phyloP scores from a whole-genome alignment of 139 green algal genomes.

The Coelastrella sp. region DNA sequence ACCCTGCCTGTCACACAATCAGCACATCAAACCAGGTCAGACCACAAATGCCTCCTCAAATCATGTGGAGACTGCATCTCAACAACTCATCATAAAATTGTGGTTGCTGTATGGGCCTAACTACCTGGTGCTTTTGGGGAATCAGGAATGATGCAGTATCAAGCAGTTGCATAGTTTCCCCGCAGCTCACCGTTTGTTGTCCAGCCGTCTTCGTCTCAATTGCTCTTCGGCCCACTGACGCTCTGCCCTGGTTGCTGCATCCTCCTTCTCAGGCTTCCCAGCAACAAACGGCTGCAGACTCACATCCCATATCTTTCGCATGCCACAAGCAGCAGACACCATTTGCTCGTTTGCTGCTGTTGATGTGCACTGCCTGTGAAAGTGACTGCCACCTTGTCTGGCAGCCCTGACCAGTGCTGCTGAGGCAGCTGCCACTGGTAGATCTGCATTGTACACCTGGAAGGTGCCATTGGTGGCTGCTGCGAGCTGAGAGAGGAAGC shows the following conservation, averaged over 20 bases:
- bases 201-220: conserved; percentile 56
- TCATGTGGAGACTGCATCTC: too few species aligned
- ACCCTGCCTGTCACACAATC: conserved; percentile 2
- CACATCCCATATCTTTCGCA: conserved; percentile 46
- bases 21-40: too few species aligned
- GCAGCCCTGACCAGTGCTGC: background rate
- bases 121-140: too few species aligned
- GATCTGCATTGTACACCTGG: conserved; percentile 57
- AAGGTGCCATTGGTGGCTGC: conserved; percentile 65
- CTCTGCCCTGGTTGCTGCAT: conserved; percentile 47
- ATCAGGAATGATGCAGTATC: too few species aligned
- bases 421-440: conserved; percentile 1
- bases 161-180: too few species aligned
- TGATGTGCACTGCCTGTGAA: background rate
- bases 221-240: conserved; percentile 63
- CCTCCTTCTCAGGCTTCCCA: conserved; percentile 54
- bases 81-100: too few species aligned
- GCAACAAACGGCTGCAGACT: conserved; percentile 49
- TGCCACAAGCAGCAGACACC: background rate
- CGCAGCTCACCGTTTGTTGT: conserved; percentile 60
- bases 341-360: background rate
- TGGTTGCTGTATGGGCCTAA: too few species aligned
- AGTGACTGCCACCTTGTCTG: background rate
- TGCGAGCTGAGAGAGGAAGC: conserved; percentile 63
- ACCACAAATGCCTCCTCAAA: background rate